Evolutionary conservation across 2,329 filamentous ascomycete genomes (phyloP), one percentile per base, ranked within the genome.

Genomic region (Aspergillus tamarii): DNA sequence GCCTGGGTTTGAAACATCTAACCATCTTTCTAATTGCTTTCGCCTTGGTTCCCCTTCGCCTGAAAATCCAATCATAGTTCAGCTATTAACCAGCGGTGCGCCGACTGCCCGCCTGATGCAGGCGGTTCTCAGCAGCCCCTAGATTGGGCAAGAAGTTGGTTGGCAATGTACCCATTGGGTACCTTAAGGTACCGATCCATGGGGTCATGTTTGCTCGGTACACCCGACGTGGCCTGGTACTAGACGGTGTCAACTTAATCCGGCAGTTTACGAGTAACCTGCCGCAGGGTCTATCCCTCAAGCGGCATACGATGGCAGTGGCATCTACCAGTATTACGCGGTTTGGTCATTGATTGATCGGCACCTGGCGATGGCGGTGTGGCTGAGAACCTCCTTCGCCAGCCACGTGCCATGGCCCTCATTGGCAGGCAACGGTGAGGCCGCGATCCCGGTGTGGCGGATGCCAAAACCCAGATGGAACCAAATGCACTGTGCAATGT

Each of bases 361-460:
- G 34, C 34, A 16, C 34, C 34, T 36, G 34, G 34, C 43, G 57
- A 34, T 21, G 32, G 59, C 48, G 60, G 56, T 65, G 63, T 65
- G 63, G 60, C 63, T 65, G 63, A 62, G 55, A 59, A 28, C 30
- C 55, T 39, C 10, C 21, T 26, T 19, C 32, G 34, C 34, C 14
- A 26, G 45, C 59, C 63, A 64, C 63, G 59, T 64, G 62, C 62
- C n/a, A 28, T 16, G 30, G 28, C 19, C 34, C 43, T 64, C 46
- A 64, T 64, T 64, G 59, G 59, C 56, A 41, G 62, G 43, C 50
- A 59, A 45, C 59, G 58, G 53, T 62, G 62, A 64, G 62, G 62
- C 62, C 32, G 48, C 16, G 14, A 52, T 52, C 19, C 48, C 28
- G 52, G 8, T 55, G 62, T 56, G 59, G 62, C 48, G 45, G 50